A percentile compares a stretch with the other conserved stretches of the same genome.
Evolutionary conservation across 495 filamentous ascomycete species (phyloP).

Genomic region (Neurospora sp.): DNA sequence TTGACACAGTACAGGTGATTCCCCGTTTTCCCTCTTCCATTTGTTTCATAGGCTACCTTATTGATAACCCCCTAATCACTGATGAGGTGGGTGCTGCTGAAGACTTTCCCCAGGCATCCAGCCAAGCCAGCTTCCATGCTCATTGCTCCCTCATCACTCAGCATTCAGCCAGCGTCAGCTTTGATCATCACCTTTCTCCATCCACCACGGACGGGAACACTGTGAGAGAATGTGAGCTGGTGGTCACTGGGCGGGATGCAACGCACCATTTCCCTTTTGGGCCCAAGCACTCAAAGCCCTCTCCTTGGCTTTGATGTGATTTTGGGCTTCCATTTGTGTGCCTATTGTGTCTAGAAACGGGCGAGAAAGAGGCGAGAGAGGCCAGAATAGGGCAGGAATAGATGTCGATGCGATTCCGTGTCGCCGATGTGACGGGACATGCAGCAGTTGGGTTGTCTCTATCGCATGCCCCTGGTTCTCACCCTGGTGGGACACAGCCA

Average conservation of each 20-base stretch:
- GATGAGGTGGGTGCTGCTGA: not conserved
- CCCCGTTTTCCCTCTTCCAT: not conserved
- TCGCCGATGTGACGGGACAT: not conserved
- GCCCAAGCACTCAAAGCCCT: not conserved
- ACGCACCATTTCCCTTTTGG: not conserved
- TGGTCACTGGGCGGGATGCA: not conserved
- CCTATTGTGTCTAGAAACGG: not conserved
- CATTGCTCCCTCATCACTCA: not conserved
- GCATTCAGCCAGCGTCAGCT: not conserved
- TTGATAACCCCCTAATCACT: not conserved
- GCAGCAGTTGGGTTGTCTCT: not conserved
- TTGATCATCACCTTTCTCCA: not conserved
- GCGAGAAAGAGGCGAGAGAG: not conserved
- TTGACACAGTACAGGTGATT: not conserved
- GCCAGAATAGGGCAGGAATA: not conserved
- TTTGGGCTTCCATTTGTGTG: not conserved
- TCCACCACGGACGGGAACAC: not conserved
- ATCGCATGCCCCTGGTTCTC: not conserved
- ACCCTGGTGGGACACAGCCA: not conserved
- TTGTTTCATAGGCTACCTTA: not conserved
- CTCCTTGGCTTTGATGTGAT: not conserved
- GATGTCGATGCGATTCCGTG: not conserved
- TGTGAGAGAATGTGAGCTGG: not conserved
- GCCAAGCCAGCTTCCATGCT: not conserved
- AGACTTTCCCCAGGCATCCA: not conserved